These are phyloP conservation scores for Scenedesmus sp. DNA, from an alignment of 163 green algal genomes.

Conservation along the genomic window DNA sequence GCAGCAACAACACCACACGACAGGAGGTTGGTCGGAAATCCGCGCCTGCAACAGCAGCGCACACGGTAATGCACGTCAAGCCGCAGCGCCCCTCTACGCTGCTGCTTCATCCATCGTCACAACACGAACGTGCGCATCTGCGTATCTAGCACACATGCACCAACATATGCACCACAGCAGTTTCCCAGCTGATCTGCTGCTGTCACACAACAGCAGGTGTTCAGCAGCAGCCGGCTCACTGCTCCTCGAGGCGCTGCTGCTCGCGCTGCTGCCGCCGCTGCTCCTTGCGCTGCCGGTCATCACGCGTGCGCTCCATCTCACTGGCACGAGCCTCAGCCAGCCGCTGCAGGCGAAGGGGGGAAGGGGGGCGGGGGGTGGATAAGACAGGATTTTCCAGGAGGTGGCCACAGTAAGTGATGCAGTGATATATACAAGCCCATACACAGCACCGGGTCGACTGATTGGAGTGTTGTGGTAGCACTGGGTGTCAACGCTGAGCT, in stretches of 20 bases:
- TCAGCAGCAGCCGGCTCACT: slow-evolving; percentile 64
- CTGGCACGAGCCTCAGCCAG: slow-evolving; percentile 77
- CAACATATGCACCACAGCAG: background rate
- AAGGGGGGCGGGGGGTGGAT: background rate
- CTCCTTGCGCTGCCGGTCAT: slow-evolving; percentile 72
- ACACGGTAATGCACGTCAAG: background rate
- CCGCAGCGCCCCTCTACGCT: background rate
- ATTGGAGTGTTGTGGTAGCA: background rate
- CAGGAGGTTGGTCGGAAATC: too few species aligned
- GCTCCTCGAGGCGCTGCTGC: slow-evolving; percentile 72
- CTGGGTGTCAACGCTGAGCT: too few species aligned
- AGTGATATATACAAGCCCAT: too few species aligned
- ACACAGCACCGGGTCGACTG: background rate
- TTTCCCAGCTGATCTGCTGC: too few species aligned
- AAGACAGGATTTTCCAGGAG: too few species aligned
- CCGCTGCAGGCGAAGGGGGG: slow-evolving; percentile 60
- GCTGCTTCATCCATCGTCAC: too few species aligned
- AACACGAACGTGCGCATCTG: too few species aligned
- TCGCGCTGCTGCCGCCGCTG: slow-evolving; percentile 74
- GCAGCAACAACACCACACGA: too few species aligned
- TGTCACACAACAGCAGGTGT: background rate
- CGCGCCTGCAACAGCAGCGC: too few species aligned
- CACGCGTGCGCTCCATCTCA: slow-evolving; percentile 68
- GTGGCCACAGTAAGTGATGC: too few species aligned
- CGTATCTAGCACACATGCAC: background rate